phyloP scores from a whole-genome alignment of 352 stramenopile genomes.

The Bremia lactucae region DNA sequence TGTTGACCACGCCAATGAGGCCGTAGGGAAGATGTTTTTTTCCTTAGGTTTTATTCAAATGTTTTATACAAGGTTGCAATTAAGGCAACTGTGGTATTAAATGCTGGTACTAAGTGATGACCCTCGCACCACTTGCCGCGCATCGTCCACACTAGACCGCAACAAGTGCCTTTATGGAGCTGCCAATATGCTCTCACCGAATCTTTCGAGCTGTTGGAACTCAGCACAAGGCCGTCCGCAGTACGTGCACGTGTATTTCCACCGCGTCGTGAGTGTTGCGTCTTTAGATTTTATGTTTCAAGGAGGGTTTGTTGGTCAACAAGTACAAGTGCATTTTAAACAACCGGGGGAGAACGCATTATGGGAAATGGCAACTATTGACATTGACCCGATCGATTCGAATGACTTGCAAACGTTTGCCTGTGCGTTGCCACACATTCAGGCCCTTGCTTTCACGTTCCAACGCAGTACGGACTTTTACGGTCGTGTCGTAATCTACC shows the following conservation, averaged over 20 bases:
- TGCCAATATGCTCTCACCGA: constrained; percentile 38
- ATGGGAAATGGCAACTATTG: constrained; percentile 18
- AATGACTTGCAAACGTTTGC: constrained; percentile 49
- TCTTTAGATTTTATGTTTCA: constrained; percentile 61
- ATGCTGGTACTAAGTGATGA: constrained; percentile 24
- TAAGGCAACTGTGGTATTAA: neutral
- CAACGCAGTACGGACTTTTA: constrained; percentile 63
- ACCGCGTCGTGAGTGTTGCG: constrained; percentile 31
- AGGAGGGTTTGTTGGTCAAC: constrained; percentile 59
- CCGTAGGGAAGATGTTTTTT: too few species aligned
- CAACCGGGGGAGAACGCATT: neutral
- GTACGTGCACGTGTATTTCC: constrained; percentile 50
- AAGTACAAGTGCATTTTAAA: constrained; percentile 34
- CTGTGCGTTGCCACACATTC: constrained; percentile 15
- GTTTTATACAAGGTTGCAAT: too few species aligned
- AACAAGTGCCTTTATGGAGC: constrained; percentile 52
- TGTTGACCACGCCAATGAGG: constrained; percentile 4
- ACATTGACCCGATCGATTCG: constrained; percentile 33
- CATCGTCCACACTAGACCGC: constrained; percentile 59
- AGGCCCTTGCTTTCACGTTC: constrained; percentile 41
- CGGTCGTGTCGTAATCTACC: constrained; percentile 59
- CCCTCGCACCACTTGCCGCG: constrained; percentile 37
- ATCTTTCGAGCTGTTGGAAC: constrained; percentile 56
- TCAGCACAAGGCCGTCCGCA: constrained; percentile 57
- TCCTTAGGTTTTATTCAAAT: too few species aligned